These are phyloP conservation scores for Panaeolus papilionaceus DNA, from an alignment of 768 basidiomycete genomes.

Conservation along the genomic window DNA sequence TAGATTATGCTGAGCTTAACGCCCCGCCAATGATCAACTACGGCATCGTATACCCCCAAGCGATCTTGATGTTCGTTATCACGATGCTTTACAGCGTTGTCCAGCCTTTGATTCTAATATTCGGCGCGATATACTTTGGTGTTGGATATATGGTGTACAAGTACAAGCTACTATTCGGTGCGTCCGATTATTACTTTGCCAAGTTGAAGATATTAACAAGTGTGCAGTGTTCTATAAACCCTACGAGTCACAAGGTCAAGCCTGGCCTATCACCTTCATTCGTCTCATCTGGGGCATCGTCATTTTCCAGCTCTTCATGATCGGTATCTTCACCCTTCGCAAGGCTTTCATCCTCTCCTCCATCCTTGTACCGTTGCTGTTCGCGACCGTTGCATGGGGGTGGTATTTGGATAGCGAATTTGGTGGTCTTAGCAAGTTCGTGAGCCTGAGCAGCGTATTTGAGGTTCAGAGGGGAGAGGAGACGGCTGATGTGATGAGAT, in stretches of 20 bases:
- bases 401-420: conserved; percentile 77
- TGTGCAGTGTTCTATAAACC: conserved; percentile 94
- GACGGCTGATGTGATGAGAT: conserved; percentile 74
- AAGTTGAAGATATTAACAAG: not conserved
- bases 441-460: conserved; percentile 84
- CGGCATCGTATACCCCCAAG: conserved; percentile 95
- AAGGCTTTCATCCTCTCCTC: conserved; percentile 57
- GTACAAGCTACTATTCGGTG: conserved; percentile 95
- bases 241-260: conserved; percentile 96
- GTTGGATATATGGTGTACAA: conserved; percentile 96
- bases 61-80: conserved; percentile 95
- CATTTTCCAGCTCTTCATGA: conserved; percentile 97
- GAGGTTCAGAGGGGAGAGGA: conserved; percentile 93
- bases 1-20: conserved; percentile 96
- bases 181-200: conserved; percentile 33
- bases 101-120: conserved; percentile 93
- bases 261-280: conserved; percentile 95
- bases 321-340: conserved; percentile 82
- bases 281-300: conserved; percentile 92
- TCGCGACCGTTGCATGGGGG: conserved; percentile 79
- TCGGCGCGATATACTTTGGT: conserved; percentile 97
- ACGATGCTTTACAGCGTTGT: conserved; percentile 95
- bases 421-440: conserved; percentile 77
- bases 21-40: conserved; percentile 99
- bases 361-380: conserved; percentile 75